A percentile compares a stretch with the other conserved stretches of the same genome.
phyloP scores from a whole-genome alignment of 2,329 filamentous ascomycete genomes.

The Alternaria conjuncta region DNA sequence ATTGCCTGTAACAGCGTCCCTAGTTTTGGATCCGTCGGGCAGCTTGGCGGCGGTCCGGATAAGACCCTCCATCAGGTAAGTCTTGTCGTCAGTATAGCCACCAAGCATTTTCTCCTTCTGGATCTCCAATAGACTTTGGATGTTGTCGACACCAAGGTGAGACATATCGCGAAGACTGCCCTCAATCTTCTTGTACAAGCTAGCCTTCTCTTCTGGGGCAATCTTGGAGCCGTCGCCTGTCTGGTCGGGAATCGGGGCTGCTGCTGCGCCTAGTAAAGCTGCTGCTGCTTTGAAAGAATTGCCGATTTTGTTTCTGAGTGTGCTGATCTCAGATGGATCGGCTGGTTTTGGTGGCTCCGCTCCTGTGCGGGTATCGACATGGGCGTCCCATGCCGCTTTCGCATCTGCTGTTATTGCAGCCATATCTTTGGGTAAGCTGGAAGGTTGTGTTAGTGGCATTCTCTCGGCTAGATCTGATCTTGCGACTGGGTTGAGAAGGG shows the following conservation, averaged over 20 bases:
- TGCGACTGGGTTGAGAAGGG: background rate
- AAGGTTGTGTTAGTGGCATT: background rate
- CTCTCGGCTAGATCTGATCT: background rate
- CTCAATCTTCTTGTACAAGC: constrained; percentile 44
- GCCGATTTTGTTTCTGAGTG: constrained; percentile 38
- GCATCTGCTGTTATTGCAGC: constrained; percentile 20
- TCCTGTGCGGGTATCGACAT: constrained; percentile 44
- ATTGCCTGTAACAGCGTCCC: constrained; percentile 50
- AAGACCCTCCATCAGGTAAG: constrained; percentile 66
- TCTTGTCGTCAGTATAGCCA: constrained; percentile 65
- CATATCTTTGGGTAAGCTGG: constrained; percentile 15
- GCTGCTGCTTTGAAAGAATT: constrained; percentile 37
- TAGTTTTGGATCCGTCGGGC: constrained; percentile 48
- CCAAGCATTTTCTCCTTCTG: constrained; percentile 53
- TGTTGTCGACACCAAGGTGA: constrained; percentile 41
- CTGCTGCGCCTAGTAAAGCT: constrained; percentile 36
- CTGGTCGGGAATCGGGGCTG: constrained; percentile 40
- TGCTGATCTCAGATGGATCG: constrained; percentile 41
- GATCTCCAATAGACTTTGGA: constrained; percentile 48
- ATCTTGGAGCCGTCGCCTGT: constrained; percentile 55
- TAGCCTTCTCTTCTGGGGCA: constrained; percentile 36
- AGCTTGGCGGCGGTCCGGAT: constrained; percentile 57
- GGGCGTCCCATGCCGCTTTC: constrained; percentile 33
- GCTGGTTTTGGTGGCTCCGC: constrained; percentile 35
- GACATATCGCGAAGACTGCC: constrained; percentile 41